Percentiles rank a stretch among this genome's conserved stretches.
These are phyloP conservation scores for Chlorella vulgaris DNA, from an alignment of 139 green algal genomes.

Conservation along the genomic window DNA sequence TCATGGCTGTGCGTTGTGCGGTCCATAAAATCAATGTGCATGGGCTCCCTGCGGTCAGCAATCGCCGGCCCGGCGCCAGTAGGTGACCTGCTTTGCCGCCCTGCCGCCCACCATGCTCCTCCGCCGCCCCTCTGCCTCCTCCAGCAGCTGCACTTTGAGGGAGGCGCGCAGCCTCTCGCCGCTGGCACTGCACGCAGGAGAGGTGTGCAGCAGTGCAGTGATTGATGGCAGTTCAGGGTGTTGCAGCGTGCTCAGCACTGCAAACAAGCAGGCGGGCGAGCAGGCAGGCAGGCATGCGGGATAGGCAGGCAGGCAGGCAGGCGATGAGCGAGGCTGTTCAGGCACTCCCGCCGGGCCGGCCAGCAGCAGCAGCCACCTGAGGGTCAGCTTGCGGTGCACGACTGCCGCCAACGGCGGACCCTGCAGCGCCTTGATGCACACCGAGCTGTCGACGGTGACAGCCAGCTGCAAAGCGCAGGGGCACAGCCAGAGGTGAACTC, in stretches of 20 bases:
- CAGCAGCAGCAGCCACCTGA: neutral
- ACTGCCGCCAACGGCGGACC: constrained; percentile 11
- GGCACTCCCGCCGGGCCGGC: neutral
- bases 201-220: too few relatives aligned
- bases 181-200: neutral
- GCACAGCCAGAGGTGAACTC: too few relatives aligned
- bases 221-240: neutral
- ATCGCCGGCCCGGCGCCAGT: neutral
- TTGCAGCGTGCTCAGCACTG: too few relatives aligned
- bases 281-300: neutral
- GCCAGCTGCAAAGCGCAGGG: constrained; percentile 1
- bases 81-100: constrained; percentile 2
- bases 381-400: neutral
- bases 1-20: too few relatives aligned
- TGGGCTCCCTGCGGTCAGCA: neutral
- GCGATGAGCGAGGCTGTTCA: neutral
- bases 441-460: neutral
- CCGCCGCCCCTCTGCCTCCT: neutral
- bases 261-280: neutral
- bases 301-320: neutral
- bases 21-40: neutral
- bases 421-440: constrained; percentile 2
- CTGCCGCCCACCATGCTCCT: neutral
- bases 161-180: neutral
- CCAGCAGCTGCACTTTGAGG: constrained; percentile 14